Conservation (phyloP, 495 filamentous ascomycete species). For the Hypoxylon perforatum region DNA sequence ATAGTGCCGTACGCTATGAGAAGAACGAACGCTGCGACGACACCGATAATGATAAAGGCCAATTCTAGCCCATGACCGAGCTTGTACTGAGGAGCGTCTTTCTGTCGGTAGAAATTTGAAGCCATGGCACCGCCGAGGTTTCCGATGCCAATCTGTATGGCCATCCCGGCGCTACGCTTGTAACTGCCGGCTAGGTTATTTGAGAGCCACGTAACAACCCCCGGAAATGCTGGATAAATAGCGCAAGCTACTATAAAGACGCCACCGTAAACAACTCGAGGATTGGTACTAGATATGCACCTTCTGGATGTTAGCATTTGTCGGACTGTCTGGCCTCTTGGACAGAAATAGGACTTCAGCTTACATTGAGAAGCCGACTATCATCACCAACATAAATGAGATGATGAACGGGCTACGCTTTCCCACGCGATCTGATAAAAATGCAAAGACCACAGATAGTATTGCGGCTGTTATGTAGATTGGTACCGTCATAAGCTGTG, state of each 20-base stretch:
- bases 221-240: constrained; percentile 70
- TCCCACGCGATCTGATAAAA: constrained; percentile 67
- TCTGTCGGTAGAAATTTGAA: constrained; percentile 77
- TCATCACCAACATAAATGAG: constrained; percentile 67
- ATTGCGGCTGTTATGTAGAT: constrained; percentile 77
- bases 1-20: constrained; percentile 66
- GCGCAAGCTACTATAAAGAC: constrained; percentile 78
- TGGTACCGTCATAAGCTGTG: constrained; percentile 77
- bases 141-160: constrained; percentile 77
- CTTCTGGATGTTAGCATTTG: constrained; percentile 30
- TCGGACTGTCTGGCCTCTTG: constrained; percentile 16
- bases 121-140: constrained; percentile 81
- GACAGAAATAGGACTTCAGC: constrained; percentile 43
- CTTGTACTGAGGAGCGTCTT: constrained; percentile 71
- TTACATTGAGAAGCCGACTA: constrained; percentile 73
- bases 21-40: constrained; percentile 67
- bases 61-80: constrained; percentile 78
- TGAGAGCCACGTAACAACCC: constrained; percentile 75
- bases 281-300: constrained; percentile 59
- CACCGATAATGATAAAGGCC: constrained; percentile 70
- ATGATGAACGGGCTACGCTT: constrained; percentile 73
- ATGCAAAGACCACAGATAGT: constrained; percentile 68
- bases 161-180: constrained; percentile 79
- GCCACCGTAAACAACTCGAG: constrained; percentile 76
- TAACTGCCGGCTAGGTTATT: constrained; percentile 78